Conservation (phyloP, 2,329 filamentous ascomycete species). For the Septoria petroselini region DNA sequence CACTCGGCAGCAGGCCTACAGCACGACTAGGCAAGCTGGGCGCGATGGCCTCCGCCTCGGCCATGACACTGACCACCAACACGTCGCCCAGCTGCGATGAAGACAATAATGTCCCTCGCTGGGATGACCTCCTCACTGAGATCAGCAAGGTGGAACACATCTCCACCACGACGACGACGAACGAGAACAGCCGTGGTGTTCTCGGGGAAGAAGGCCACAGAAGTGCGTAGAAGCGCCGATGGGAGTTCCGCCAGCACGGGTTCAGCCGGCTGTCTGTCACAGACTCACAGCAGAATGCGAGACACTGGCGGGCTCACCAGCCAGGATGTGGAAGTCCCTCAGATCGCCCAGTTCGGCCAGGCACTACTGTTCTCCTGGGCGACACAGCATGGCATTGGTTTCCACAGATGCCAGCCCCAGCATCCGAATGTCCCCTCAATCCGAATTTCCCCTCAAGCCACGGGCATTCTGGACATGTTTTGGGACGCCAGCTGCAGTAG, state of each 20-base stretch:
- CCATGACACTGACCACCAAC: not conserved
- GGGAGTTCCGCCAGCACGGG: not conserved
- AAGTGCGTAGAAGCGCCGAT: constrained; percentile 1
- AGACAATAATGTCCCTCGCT: too few relatives aligned
- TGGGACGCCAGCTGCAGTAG: constrained; percentile 13
- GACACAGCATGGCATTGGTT: constrained; percentile 4
- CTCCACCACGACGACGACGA: not conserved
- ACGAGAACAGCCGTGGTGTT: not conserved
- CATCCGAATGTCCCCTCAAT: not conserved
- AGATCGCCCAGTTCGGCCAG: not conserved
- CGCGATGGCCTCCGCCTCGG: too few relatives aligned
- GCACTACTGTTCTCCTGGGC: constrained; percentile 11
- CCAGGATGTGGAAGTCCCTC: not conserved
- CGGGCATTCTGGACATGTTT: too few relatives aligned
- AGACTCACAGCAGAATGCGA: constrained; percentile 6
- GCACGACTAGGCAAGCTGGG: constrained; percentile 9
- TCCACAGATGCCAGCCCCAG: not conserved
- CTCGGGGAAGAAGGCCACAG: not conserved
- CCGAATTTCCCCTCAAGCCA: too few relatives aligned
- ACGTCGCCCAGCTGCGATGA: too few relatives aligned
- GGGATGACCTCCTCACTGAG: too few relatives aligned
- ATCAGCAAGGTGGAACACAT: too few relatives aligned
- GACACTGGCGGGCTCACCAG: constrained; percentile 5
- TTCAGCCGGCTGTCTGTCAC: not conserved
- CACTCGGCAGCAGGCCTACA: not conserved